Conservation (phyloP, 1,284 basidiomycete genomes). For the Ceratobasidium sp. region DNA sequence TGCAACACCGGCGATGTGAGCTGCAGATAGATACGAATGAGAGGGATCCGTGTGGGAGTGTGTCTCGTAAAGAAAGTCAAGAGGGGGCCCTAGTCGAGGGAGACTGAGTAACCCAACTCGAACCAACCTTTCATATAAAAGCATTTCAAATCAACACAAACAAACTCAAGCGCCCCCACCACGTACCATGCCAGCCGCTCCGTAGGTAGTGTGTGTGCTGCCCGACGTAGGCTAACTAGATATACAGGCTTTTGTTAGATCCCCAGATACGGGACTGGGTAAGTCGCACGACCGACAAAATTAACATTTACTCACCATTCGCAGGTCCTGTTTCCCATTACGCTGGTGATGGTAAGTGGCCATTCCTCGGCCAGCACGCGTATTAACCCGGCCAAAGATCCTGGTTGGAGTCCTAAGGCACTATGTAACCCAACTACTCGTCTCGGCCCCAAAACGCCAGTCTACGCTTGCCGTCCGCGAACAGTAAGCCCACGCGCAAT, state of each 20-base stretch:
- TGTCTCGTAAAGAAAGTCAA: conserved; percentile 13
- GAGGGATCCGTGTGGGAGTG: neutral
- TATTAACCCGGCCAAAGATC: conserved; percentile 61
- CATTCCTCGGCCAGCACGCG: neutral
- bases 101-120: neutral
- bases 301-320: neutral
- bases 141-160: neutral
- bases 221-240: conserved; percentile 41
- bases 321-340: conserved; percentile 90
- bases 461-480: conserved; percentile 83
- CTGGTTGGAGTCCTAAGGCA: conserved; percentile 93
- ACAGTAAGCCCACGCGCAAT: conserved; percentile 71
- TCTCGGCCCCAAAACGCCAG: conserved; percentile 83
- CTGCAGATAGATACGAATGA: neutral
- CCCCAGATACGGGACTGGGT: conserved; percentile 93
- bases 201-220: neutral
- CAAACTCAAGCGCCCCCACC: conserved; percentile 2
- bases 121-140: neutral
- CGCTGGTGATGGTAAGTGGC: conserved; percentile 86
- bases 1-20: conserved; percentile 14
- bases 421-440: conserved; percentile 88
- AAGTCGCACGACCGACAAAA: conserved; percentile 36
- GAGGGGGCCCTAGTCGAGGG: neutral
- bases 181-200: conserved; percentile 3
- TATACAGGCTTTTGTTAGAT: conserved; percentile 75